phyloP scores from a whole-genome alignment of 768 basidiomycete species.

The Hysterangium stoloniferum region DNA sequence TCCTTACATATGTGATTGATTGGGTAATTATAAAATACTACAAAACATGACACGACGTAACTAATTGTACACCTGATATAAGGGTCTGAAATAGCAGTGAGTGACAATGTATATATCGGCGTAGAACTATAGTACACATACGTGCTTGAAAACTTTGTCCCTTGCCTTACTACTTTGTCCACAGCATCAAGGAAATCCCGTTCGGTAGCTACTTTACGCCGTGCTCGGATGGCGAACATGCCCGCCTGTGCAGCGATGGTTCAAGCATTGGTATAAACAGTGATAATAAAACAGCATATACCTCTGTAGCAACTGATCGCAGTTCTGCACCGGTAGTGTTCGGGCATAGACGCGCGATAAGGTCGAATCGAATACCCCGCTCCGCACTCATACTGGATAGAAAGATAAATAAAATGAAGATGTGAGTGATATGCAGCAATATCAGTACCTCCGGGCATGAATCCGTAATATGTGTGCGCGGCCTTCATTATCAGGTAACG shows the following conservation, averaged over 20 bases:
- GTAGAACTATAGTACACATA: constrained; percentile 34
- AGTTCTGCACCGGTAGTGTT: constrained; percentile 99
- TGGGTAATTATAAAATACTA: no score
- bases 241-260: constrained; percentile 56
- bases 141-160: constrained; percentile 97
- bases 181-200: constrained; percentile 97
- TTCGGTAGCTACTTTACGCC: constrained; percentile 95
- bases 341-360: constrained; percentile 94
- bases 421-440: constrained; percentile 6
- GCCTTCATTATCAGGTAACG: constrained; percentile 90
- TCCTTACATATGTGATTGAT: no score
- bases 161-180: constrained; percentile 96
- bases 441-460: constrained; percentile 77
- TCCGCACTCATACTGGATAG: constrained; percentile 86
- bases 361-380: constrained; percentile 92
- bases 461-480: constrained; percentile 95
- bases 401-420: constrained; percentile 13
- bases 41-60: constrained; percentile 3
- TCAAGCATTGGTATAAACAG: constrained; percentile 1
- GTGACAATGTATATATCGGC: neutral
- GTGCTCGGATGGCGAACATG: constrained; percentile 98
- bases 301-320: constrained; percentile 94
- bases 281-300: constrained; percentile 24
- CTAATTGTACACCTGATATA: constrained; percentile 95
- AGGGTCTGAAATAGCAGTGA: constrained; percentile 41